Evolutionary conservation across 257 asterid genomes (phyloP), one percentile per base, ranked within the genome.

Genomic region (Gentiana dahurica): DNA sequence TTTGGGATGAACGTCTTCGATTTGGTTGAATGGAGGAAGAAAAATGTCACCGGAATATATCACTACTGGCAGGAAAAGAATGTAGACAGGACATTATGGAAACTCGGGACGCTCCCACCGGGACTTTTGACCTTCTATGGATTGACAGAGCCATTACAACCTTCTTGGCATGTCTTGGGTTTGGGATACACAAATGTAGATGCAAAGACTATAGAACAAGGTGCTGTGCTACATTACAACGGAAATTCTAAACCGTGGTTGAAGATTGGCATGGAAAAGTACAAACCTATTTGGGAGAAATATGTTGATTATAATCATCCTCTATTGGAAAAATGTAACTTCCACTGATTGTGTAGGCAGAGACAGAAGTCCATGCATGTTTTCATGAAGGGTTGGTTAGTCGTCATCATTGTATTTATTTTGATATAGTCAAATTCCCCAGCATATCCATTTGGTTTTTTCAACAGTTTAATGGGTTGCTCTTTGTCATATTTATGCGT

Each of bases 1-100:
- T 76, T 76, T 24, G 79, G 79, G 45, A 77, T 77, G 83, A 77
- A 77, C 46, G 63, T 77, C 38, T 77, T 77, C 34, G 77, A 77
- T 57, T 67, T 77, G 64, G 77, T 73, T 44, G 69, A 73, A 49
- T 77, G 83, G 83, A 71, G 83, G 37, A 73, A 73, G 53, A 71
- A 65, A 57, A 67, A 77, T 49, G 83, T 73, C 6, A 77, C 83
- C 0, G 83, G 77, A 53, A 77, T 71, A 15, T 77, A 77, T 39
- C 83, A 77, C 45, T 74, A 77, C 59, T 77, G 83, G 83, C 83
- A 73, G 65, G 79, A 77, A 57, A 70, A 70, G 61, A 77, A 77
- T 12, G 73, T 71, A 0, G 77, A 77, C 41, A 59, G 74, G 53
- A 70, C 77, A 24, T 60, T 77, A 55, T 77, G 83, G 83, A 77